phyloP scores from a whole-genome alignment of 2,329 filamentous ascomycete genomes.

The Apiospora phragmitis region DNA sequence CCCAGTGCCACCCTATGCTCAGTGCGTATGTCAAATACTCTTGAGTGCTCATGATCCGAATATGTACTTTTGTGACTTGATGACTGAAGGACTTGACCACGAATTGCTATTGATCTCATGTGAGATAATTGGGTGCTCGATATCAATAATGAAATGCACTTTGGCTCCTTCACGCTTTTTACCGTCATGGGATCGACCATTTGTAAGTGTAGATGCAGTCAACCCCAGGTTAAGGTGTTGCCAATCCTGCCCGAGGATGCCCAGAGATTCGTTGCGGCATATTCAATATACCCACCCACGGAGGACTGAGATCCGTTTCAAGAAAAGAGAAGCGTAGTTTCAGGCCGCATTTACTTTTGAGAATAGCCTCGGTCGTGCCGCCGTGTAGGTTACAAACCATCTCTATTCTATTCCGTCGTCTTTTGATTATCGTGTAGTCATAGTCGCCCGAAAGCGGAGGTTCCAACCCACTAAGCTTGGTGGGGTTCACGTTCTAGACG shows the following conservation, averaged over 20 bases:
- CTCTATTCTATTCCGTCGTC: not conserved
- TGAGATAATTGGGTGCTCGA: no score
- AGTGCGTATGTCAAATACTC: no score
- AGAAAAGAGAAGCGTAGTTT: not conserved
- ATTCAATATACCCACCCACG: not conserved
- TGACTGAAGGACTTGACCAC: not conserved
- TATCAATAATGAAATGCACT: no score
- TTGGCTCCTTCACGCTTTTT: no score
- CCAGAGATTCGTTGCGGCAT: not conserved
- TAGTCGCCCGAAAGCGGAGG: conserved; percentile 6
- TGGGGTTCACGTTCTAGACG: not conserved
- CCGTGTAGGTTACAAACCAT: not conserved
- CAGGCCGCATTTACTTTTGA: not conserved
- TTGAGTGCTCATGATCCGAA: no score
- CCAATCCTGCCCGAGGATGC: no score
- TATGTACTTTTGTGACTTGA: no score
- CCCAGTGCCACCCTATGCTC: no score
- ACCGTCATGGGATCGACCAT: no score
- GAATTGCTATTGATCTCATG: not conserved
- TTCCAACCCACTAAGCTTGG: not conserved
- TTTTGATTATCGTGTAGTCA: not conserved
- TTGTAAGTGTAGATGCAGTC: no score
- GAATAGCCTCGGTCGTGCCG: not conserved
- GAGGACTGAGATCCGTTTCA: not conserved
- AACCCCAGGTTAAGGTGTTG: no score